Percentiles rank a stretch among this genome's conserved stretches.
Conservation (phyloP, 805 yeast species). For the Pichia manshurica region DNA sequence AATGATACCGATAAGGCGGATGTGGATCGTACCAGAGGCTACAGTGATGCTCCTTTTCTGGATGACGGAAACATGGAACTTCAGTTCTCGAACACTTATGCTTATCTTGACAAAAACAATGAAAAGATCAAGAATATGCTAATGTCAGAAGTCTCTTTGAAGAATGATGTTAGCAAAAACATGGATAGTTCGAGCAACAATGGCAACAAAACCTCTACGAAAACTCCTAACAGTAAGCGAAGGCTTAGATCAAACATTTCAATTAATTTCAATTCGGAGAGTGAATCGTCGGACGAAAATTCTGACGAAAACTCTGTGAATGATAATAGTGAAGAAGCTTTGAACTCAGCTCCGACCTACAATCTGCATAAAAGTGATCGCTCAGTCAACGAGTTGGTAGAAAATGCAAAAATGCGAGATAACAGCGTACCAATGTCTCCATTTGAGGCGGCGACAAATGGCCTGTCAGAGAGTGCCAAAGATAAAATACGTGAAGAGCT, state of each 20-base stretch:
- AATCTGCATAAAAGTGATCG: neutral
- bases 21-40: constrained; percentile 26
- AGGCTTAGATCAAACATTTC: constrained; percentile 22
- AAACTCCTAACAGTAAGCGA: constrained; percentile 1
- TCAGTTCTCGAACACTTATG: constrained; percentile 22
- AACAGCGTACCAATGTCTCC: neutral
- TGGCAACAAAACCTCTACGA: neutral
- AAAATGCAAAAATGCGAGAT: neutral
- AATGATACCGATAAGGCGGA: neutral
- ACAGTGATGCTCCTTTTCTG: constrained; percentile 24
- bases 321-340: neutral
- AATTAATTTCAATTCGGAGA: constrained; percentile 25
- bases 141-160: constrained; percentile 2
- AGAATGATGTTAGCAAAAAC: neutral
- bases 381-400: neutral
- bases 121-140: constrained; percentile 10
- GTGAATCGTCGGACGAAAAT: constrained; percentile 15
- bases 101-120: constrained; percentile 14
- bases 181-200: neutral
- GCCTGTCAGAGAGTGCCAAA: constrained; percentile 5
- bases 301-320: constrained; percentile 1
- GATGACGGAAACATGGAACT: constrained; percentile 26
- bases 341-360: neutral
- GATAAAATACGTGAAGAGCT: constrained; percentile 21
- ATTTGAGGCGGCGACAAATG: neutral